Evolutionary conservation across 2,329 filamentous ascomycete genomes (phyloP).

Genomic region (Aspergillus fumigatus): DNA sequence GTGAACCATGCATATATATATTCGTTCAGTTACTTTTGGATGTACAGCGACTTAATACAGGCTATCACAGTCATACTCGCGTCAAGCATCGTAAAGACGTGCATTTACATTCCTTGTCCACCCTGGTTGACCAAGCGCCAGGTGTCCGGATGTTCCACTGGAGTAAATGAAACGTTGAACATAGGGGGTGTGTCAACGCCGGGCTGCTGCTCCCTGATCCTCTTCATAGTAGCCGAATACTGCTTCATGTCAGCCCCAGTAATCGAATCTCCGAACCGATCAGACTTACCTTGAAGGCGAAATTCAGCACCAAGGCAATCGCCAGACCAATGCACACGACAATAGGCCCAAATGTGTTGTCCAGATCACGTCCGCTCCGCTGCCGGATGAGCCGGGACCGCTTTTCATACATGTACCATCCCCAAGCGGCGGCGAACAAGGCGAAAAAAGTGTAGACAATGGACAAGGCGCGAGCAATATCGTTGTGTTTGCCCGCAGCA

Average conservation of each 20-base stretch:
- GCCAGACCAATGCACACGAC: conserved; percentile 77
- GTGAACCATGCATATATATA: conserved; percentile 3
- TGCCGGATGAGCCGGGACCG: conserved; percentile 74
- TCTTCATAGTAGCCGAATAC: conserved; percentile 29
- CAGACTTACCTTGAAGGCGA: conserved; percentile 64
- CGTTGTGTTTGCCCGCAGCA: conserved; percentile 69
- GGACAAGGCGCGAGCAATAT: conserved; percentile 73
- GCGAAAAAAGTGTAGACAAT: conserved; percentile 78
- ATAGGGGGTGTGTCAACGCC: conserved; percentile 5
- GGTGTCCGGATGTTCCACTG: not conserved
- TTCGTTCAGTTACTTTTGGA: not conserved
- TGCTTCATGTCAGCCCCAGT: conserved; percentile 3
- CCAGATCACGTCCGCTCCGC: conserved; percentile 87
- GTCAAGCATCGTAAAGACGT: not conserved
- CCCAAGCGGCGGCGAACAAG: conserved; percentile 79
- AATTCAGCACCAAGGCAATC: conserved; percentile 76
- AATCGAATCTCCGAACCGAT: not conserved
- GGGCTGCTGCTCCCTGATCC: conserved; percentile 14
- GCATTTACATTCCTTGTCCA: not conserved
- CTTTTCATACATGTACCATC: conserved; percentile 74
- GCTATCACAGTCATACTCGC: not conserved
- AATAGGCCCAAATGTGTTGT: conserved; percentile 79
- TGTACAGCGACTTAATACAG: not conserved
- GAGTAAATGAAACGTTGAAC: conserved; percentile 10
- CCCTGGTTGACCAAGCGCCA: conserved; percentile 10